phyloP scores from a whole-genome alignment of 495 filamentous ascomycete species.

The Neurospora sp. region DNA sequence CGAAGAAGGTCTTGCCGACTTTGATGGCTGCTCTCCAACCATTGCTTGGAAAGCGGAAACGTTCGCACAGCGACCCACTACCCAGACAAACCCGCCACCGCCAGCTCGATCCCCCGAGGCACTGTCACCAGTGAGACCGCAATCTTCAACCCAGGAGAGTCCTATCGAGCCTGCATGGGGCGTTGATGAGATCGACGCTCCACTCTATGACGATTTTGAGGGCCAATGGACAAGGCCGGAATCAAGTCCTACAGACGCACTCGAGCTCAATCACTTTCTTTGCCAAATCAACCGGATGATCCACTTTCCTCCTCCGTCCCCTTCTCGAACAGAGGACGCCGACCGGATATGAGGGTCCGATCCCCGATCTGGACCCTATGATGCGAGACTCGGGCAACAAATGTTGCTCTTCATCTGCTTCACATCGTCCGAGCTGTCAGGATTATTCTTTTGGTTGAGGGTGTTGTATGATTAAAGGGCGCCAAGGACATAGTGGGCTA shows the following conservation, averaged over 20 bases:
- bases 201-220: background rate
- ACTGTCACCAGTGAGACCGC: background rate
- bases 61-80: background rate
- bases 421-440: background rate
- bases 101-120: background rate
- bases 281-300: slow-evolving; percentile 1
- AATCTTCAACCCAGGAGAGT: background rate
- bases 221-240: slow-evolving; percentile 1
- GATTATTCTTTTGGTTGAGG: background rate
- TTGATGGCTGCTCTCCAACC: background rate
- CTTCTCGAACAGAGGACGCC: background rate
- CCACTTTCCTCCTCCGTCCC: background rate
- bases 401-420: background rate
- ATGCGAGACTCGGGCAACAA: background rate
- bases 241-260: background rate
- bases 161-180: background rate
- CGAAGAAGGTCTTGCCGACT: background rate
- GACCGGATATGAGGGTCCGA: background rate
- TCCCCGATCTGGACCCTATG: background rate
- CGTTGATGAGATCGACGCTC: background rate
- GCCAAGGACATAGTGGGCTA: background rate
- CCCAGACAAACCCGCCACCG: background rate
- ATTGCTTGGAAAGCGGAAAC: background rate
- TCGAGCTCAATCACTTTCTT: background rate
- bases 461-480: background rate